Evolutionary conservation across 495 filamentous ascomycete species (phyloP), one percentile per base, ranked within the genome.

Genomic region (Daldinia loculata): DNA sequence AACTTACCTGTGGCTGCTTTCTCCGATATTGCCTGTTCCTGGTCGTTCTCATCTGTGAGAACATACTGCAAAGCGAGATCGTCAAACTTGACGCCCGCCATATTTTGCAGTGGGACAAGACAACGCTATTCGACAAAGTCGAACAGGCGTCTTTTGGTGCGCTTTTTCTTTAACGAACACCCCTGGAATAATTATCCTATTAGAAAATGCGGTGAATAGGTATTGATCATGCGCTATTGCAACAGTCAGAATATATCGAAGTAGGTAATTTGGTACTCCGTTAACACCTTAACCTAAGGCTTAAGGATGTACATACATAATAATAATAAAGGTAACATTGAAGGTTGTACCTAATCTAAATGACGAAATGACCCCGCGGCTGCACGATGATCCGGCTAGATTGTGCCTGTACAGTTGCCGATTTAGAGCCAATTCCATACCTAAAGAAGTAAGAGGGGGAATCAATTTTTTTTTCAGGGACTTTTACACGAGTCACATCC

Each of bases 1-100:
- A 61, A 48, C 61, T 66, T 56, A 81, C 82, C 78, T 70, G 61
- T 71, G 30, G 83, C 83, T 0, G 82, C 83, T 53, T 82, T 79
- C 58, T 78, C 71, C 29, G 74, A 72, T 63, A 85, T 76, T 30
- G 63, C 71, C 29, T 63, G 65, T 51, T 77, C 78, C 32, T 69
- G 68, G 7, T 74, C 68, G 29, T 78, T 76, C 15, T 83, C 80
- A 50, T 85, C 83, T 4, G 80, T 69, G 63, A 85, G 82, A 60
- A 85, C 83, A 73, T 83, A 85, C 62, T 83, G 74, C 60, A 84
- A 72, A 38, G 83, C 83, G 72, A 79, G 81, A 52, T 83, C 79
- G 56, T 80, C 81, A 65, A 83, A 85, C 66, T 72, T 80, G 43
- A 69, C 34, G 36, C 34, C 53, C 27, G 80, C 80, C 82, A 83